These are phyloP conservation scores for Pseudocercospora vitis DNA, from an alignment of 2,329 filamentous ascomycete genomes.

Conservation along the genomic window DNA sequence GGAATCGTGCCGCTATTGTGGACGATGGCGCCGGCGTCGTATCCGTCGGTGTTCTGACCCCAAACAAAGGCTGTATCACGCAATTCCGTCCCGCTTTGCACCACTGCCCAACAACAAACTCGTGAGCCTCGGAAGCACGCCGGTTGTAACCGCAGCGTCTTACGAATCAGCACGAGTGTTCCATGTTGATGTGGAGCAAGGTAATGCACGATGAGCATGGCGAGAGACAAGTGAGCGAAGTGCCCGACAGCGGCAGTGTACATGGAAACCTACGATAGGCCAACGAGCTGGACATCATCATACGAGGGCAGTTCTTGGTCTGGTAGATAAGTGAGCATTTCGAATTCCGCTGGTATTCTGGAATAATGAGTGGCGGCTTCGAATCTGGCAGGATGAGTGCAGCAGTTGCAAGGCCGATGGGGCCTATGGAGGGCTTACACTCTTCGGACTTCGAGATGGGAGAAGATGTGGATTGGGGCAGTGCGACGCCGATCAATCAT, in stretches of 20 bases:
- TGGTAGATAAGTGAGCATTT: neutral
- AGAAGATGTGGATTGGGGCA: conserved; percentile 25
- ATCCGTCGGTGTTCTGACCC: neutral
- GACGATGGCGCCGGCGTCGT: no score
- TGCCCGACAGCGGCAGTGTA: neutral
- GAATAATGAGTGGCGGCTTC: neutral
- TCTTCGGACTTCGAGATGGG: conserved; percentile 10
- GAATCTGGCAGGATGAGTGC: conserved; percentile 14
- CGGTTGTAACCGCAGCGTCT: neutral
- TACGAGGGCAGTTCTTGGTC: conserved; percentile 6
- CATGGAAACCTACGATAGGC: conserved; percentile 4
- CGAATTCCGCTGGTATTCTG: neutral
- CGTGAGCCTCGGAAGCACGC: neutral
- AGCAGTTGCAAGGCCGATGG: neutral
- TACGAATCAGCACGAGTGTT: neutral
- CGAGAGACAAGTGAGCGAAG: neutral
- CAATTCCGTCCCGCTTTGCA: conserved; percentile 7
- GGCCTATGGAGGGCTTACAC: conserved; percentile 13
- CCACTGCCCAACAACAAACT: neutral
- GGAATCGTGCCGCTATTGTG: neutral
- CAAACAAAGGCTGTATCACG: conserved; percentile 1
- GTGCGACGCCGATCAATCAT: conserved; percentile 22
- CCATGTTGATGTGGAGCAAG: neutral
- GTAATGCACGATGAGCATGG: neutral
- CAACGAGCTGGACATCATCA: conserved; percentile 1